phyloP scores from a whole-genome alignment of 2,329 filamentous ascomycete genomes.

The Sporothrix curviconia region DNA sequence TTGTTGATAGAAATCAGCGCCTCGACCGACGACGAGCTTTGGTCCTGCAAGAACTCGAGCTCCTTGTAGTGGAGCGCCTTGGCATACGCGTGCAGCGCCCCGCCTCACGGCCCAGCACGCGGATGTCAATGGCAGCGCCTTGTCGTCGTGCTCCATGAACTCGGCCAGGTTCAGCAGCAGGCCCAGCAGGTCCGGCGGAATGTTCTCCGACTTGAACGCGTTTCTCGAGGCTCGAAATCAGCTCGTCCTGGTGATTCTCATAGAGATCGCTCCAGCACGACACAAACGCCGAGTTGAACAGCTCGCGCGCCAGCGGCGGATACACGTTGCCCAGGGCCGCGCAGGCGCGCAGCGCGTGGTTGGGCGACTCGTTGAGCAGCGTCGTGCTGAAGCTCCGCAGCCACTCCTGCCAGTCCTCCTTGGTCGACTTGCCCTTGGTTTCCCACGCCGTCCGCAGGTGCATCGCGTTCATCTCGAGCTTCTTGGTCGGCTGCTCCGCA shows the following conservation, averaged over 20 bases:
- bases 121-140: conserved; percentile 93
- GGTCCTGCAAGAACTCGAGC: conserved; percentile 94
- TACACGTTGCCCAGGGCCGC: conserved; percentile 87
- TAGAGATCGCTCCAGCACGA: conserved; percentile 98
- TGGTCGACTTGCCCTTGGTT: conserved; percentile 90
- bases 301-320: conserved; percentile 78
- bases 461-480: conserved; percentile 93
- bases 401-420: conserved; percentile 99
- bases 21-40: conserved; percentile 91
- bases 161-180: conserved; percentile 93
- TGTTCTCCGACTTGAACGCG: conserved; percentile 89
- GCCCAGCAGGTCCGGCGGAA: conserved; percentile 90
- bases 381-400: conserved; percentile 94
- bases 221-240: conserved; percentile 94
- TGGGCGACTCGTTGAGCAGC: conserved; percentile 87
- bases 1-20: conserved; percentile 99
- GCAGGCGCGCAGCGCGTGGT: conserved; percentile 88
- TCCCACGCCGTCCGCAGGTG: conserved; percentile 98
- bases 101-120: conserved; percentile 87
- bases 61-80: conserved; percentile 99
- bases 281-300: conserved; percentile 98
- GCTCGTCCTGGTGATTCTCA: conserved; percentile 92
- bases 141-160: conserved; percentile 99
- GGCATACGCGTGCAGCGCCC: conserved; percentile 96
- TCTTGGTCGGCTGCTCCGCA: conserved; percentile 75